phyloP scores from a whole-genome alignment of 805 yeast species.

The Kurtzmaniella cleridarum region DNA sequence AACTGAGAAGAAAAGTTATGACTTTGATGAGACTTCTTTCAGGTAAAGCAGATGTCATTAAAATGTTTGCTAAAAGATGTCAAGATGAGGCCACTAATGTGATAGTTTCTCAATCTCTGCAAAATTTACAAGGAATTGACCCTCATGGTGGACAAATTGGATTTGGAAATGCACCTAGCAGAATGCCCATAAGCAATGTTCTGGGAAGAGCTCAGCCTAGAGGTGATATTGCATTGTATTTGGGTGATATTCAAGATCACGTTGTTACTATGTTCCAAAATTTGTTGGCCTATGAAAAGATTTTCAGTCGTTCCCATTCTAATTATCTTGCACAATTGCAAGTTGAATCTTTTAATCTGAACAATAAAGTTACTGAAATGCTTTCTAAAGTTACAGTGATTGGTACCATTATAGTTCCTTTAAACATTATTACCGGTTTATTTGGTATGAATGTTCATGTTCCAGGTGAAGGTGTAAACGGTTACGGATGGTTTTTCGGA shows the following conservation, averaged over 20 bases:
- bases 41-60: conserved; percentile 94
- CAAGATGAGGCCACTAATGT: conserved; percentile 53
- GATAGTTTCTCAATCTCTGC: conserved; percentile 2
- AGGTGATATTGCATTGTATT: conserved; percentile 84
- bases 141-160: conserved; percentile 7
- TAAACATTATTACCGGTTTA: conserved; percentile 84
- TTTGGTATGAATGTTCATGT: conserved; percentile 94
- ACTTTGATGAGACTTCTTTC: conserved; percentile 81
- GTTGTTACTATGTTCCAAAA: conserved; percentile 94
- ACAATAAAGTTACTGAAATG: conserved; percentile 79
- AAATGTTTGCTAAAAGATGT: conserved; percentile 93
- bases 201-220: conserved; percentile 52
- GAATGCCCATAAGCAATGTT: conserved; percentile 8
- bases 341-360: conserved; percentile 84
- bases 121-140: conserved; percentile 6
- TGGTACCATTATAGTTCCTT: conserved; percentile 87
- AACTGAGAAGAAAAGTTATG: conserved; percentile 88
- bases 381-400: conserved; percentile 83
- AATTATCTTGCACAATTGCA: conserved; percentile 91
- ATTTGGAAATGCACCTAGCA: neutral
- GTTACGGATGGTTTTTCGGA: conserved; percentile 27
- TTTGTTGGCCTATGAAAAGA: conserved; percentile 84
- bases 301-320: conserved; percentile 85
- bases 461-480: conserved; percentile 56
- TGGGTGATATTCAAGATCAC: conserved; percentile 97